Conservation (phyloP, 2,329 filamentous ascomycete species). For the Colletotrichum falcatum region DNA sequence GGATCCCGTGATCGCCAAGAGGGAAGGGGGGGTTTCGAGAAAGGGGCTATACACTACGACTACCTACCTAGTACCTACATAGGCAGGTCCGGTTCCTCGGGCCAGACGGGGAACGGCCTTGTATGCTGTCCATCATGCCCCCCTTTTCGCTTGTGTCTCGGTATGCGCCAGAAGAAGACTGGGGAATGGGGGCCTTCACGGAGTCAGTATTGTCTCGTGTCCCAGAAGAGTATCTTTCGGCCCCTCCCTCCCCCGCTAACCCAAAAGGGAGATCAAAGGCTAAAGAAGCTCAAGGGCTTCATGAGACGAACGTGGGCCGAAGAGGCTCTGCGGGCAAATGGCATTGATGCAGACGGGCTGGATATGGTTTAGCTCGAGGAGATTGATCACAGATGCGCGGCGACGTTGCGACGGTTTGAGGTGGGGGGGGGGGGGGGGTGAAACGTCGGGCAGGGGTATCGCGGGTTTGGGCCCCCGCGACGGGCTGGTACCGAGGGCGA, state of each 20-base stretch:
- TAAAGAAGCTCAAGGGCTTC: not conserved
- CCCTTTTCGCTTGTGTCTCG: slow-evolving; percentile 1
- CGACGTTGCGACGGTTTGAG: slow-evolving; percentile 18
- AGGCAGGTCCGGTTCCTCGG: not conserved
- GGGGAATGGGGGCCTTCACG: not conserved
- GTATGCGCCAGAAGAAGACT: not conserved
- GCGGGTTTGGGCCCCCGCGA: not conserved
- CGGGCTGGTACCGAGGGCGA: not conserved
- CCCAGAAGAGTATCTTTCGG: not conserved
- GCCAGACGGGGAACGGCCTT: not conserved
- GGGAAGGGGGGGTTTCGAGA: slow-evolving; percentile 8
- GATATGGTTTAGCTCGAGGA: slow-evolving; percentile 2
- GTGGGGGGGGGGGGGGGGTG: not conserved
- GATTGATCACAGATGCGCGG: slow-evolving; percentile 1
- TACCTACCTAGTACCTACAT: too few species aligned
- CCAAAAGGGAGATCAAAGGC: slow-evolving; percentile 7
- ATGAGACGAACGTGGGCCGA: slow-evolving; percentile 40
- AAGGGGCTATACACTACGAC: too few species aligned
- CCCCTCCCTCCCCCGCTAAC: not conserved
- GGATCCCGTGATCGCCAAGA: slow-evolving; percentile 16
- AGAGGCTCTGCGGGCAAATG: not conserved
- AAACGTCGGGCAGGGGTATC: slow-evolving; percentile 12
- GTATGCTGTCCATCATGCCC: too few species aligned
- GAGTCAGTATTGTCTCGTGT: slow-evolving; percentile 4
- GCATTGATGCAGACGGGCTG: not conserved